These are phyloP conservation scores for Tubosaeta brunneosetosa DNA, from an alignment of 768 basidiomycete genomes.

Conservation along the genomic window DNA sequence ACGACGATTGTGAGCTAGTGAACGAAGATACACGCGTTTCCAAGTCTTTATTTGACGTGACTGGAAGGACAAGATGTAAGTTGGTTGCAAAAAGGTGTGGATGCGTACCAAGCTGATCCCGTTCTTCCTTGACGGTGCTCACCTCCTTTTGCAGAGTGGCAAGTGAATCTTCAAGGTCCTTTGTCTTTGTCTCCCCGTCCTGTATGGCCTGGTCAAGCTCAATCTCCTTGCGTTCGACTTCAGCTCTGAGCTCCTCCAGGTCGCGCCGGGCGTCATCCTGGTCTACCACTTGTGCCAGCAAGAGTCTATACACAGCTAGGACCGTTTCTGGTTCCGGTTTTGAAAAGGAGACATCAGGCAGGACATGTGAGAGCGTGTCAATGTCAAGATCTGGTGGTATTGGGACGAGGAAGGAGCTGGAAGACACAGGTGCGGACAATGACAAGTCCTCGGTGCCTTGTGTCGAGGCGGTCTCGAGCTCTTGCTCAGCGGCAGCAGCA, in stretches of 20 bases:
- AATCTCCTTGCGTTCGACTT: conserved; percentile 66
- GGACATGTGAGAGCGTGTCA: conserved; percentile 50
- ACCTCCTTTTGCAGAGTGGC: conserved; percentile 56
- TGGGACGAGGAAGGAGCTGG: conserved; percentile 27
- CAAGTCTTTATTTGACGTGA: conserved; percentile 41
- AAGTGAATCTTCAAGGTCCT: conserved; percentile 51
- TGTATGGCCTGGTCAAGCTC: conserved; percentile 83
- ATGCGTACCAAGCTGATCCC: conserved; percentile 58
- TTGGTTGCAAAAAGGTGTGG: conserved; percentile 4
- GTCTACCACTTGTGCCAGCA: conserved; percentile 54
- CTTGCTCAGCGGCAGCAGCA: conserved; percentile 28
- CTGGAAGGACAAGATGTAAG: conserved; percentile 30
- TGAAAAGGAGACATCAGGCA: conserved; percentile 58
- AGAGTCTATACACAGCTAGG: conserved; percentile 55
- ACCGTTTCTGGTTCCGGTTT: conserved; percentile 57
- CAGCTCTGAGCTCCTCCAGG: conserved; percentile 66
- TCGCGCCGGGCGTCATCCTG: conserved; percentile 55
- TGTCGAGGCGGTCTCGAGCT: conserved; percentile 32
- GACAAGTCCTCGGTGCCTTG: conserved; percentile 35
- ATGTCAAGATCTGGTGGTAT: conserved; percentile 68
- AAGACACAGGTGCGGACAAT: conserved; percentile 23
- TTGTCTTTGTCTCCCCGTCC: conserved; percentile 61
- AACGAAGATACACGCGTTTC: conserved; percentile 55
- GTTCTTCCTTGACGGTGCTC: conserved; percentile 51
- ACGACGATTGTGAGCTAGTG: conserved; percentile 54